Percentiles rank a stretch among this genome's conserved stretches.
These are phyloP conservation scores for Chlamydomonas urium DNA, from an alignment of 139 green algal genomes.

Conservation along the genomic window DNA sequence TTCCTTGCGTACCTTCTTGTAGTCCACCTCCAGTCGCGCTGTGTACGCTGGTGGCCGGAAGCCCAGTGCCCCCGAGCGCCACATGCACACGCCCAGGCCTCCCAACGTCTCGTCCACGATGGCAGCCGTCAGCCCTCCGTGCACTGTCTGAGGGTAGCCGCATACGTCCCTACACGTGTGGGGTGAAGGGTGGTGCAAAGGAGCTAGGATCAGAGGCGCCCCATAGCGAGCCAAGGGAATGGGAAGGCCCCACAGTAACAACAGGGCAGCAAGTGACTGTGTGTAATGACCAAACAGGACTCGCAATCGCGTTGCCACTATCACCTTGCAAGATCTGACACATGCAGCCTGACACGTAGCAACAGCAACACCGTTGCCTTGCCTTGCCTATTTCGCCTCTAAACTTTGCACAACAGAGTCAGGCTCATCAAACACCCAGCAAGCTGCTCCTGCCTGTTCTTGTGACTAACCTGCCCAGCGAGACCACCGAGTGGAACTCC, in stretches of 20 bases:
- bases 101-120: constrained; percentile 23
- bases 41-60: constrained; percentile 50
- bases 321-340: too few relatives aligned
- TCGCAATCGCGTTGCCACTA: too few relatives aligned
- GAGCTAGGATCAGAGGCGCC: neutral
- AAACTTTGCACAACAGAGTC: too few relatives aligned
- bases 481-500: constrained; percentile 21
- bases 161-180: constrained; percentile 15
- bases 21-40: constrained; percentile 51
- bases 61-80: constrained; percentile 37
- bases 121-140: constrained; percentile 19
- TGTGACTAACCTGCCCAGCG: constrained; percentile 16
- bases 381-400: too few relatives aligned
- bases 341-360: too few relatives aligned
- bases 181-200: neutral
- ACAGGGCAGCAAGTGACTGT: too few relatives aligned
- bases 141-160: constrained; percentile 22
- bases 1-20: too few relatives aligned
- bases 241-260: too few relatives aligned
- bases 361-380: too few relatives aligned
- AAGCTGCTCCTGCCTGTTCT: too few relatives aligned
- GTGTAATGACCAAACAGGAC: too few relatives aligned
- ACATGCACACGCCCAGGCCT: constrained; percentile 9
- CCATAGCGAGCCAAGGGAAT: neutral
- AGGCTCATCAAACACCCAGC: too few relatives aligned